Evolutionary conservation across 2,329 filamentous ascomycete genomes (phyloP), one percentile per base, ranked within the genome.

Genomic region (Pseudogymnoascus sp.): DNA sequence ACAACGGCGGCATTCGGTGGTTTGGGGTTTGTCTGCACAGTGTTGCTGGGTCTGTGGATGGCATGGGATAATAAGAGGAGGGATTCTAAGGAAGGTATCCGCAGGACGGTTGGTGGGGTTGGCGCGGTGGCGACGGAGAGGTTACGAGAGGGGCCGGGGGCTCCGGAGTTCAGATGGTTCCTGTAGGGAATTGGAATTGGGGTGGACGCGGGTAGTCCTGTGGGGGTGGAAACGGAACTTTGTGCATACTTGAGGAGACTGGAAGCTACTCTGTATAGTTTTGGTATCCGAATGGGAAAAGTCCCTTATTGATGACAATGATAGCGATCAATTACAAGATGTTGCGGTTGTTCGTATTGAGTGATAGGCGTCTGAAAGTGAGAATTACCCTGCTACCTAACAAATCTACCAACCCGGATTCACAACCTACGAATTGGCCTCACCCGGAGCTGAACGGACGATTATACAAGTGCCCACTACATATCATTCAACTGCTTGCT

Each of bases 1-100:
- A 89, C 86, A 0, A 88, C 84, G 1, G 86, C 85, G 1, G 79
- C 79, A 0, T 89, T 89, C 74, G 88, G 88, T 0, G 87, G 81
- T 0, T 77, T 77, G 0, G 88, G 88, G 0, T 79, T 81, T 4
- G 65, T 84, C 0, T 72, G 88, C 62, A 82, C 86, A 0, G 73
- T 80, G 1, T 61, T 76, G 6, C 70, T 90, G 62, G 87, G 85
- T 0, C 63, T 75, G 0, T 89, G 79, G 69, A 90, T 90, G 88
- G 78, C 84, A 16, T 72, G 80, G 56, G 83, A 89, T 69, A 73
- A 73, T 40, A 67, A 66, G 59, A 66, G 67, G 23, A 65, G 70
- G 37, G 68, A 73, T 65, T 6, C 6, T 10, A 50, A 50, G 44
- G 44, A 50, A 23, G 44, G 44, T 6, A 14, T 50, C 7, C 64